phyloP scores from a whole-genome alignment of 345 rosid species.

The Lepidium aucheri region DNA sequence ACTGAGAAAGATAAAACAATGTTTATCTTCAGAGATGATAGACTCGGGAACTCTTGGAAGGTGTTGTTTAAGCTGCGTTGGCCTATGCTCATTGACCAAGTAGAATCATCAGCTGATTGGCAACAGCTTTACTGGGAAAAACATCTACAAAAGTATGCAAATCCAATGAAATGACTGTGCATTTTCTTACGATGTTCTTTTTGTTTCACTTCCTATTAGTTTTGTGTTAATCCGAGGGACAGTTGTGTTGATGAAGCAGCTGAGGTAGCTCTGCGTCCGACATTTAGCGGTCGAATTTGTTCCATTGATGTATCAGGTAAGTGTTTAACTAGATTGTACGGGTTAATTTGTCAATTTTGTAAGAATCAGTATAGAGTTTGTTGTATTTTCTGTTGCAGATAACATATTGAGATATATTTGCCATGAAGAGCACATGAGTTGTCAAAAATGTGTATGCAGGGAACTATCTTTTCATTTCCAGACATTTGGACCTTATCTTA shows the following conservation, averaged over 20 bases:
- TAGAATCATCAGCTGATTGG: slow-evolving; percentile 47
- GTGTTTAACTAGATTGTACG: background rate
- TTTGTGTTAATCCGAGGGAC: slow-evolving; percentile 25
- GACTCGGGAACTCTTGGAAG: slow-evolving; percentile 53
- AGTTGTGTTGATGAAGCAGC: slow-evolving; percentile 93
- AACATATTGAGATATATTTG: slow-evolving; percentile 45
- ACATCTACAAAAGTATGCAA: slow-evolving; percentile 62
- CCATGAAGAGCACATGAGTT: slow-evolving; percentile 30
- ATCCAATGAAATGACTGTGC: background rate
- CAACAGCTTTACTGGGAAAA: slow-evolving; percentile 71
- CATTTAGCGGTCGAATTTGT: slow-evolving; percentile 49
- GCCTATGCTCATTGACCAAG: slow-evolving; percentile 33
- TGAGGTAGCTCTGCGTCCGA: slow-evolving; percentile 56
- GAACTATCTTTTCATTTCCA: slow-evolving; percentile 60
- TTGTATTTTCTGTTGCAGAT: slow-evolving; percentile 33
- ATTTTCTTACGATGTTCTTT: background rate
- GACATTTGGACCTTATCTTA: slow-evolving; percentile 48
- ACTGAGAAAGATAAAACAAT: background rate
- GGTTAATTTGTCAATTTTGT: background rate
- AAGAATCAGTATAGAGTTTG: background rate
- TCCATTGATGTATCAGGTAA: slow-evolving; percentile 54
- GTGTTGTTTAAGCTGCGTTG: slow-evolving; percentile 55
- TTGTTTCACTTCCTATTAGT: background rate
- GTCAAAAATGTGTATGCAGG: slow-evolving; percentile 26
- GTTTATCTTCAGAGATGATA: slow-evolving; percentile 31